Conservation (phyloP, 305 asterid genomes). For the Solanum hybrid region DNA sequence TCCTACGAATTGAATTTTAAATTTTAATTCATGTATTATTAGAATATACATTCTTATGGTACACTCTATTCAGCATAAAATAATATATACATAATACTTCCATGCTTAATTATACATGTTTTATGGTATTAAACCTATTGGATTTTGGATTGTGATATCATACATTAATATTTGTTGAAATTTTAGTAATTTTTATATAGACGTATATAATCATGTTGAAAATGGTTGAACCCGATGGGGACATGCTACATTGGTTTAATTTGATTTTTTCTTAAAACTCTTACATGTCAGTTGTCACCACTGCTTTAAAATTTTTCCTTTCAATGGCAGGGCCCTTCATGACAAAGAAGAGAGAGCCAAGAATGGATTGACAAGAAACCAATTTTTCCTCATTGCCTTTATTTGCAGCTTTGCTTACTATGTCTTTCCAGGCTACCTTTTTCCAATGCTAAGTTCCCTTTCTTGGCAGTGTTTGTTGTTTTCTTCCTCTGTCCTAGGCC, state of each 20-base stretch:
- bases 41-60: not conserved
- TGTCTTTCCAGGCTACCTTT: constrained; percentile 79
- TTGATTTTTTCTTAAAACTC: not conserved
- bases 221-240: not conserved
- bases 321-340: constrained; percentile 69
- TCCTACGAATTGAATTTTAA: not conserved
- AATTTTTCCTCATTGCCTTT: constrained; percentile 74
- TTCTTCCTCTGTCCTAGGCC: constrained; percentile 55
- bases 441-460: constrained; percentile 71
- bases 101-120: not conserved
- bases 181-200: not conserved
- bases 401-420: constrained; percentile 68
- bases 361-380: constrained; percentile 61
- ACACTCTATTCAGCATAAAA: not conserved
- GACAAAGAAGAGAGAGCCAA: constrained; percentile 65
- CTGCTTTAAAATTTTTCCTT: not conserved
- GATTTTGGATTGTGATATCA: not conserved
- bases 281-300: not conserved
- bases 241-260: not conserved
- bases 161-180: not conserved
- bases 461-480: constrained; percentile 93
- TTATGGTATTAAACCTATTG: not conserved
- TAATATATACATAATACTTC: no score
- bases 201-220: not conserved
- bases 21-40: not conserved